phyloP scores from a whole-genome alignment of 768 basidiomycete species.

The Lentinula boryana region DNA sequence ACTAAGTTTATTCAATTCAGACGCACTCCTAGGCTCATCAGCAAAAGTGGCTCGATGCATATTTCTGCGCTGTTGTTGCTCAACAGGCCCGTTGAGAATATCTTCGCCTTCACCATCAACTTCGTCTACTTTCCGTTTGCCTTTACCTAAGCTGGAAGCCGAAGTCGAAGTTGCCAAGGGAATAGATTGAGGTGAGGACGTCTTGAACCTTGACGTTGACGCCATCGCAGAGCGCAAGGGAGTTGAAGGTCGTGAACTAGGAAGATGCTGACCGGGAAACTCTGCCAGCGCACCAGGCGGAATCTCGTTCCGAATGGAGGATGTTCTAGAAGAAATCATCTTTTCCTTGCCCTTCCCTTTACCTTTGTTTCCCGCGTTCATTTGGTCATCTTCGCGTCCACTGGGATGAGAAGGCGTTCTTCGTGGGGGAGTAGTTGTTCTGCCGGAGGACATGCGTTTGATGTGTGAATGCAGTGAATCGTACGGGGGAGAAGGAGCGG shows the following conservation, averaged over 20 bases:
- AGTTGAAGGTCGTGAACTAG: not conserved
- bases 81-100: not conserved
- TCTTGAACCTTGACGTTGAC: not conserved
- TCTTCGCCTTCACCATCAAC: not conserved
- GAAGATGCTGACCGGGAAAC: not conserved
- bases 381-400: not conserved
- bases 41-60: slow-evolving; percentile 1
- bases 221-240: slow-evolving; percentile 1
- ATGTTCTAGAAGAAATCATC: not conserved
- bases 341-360: not conserved
- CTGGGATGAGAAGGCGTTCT: not conserved
- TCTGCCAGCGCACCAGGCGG: not conserved
- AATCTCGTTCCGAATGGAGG: not conserved
- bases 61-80: not conserved
- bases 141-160: not conserved
- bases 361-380: not conserved
- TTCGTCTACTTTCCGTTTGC: slow-evolving; percentile 4
- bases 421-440: not conserved
- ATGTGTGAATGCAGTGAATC: not conserved
- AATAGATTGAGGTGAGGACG: not conserved
- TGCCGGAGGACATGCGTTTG: not conserved
- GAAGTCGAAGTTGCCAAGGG: not conserved
- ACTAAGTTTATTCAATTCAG: not conserved
- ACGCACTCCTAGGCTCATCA: slow-evolving; percentile 2
- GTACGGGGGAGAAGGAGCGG: not conserved